phyloP scores from a whole-genome alignment of 2,329 filamentous ascomycete genomes.

The Trichoderma lentiforme region DNA sequence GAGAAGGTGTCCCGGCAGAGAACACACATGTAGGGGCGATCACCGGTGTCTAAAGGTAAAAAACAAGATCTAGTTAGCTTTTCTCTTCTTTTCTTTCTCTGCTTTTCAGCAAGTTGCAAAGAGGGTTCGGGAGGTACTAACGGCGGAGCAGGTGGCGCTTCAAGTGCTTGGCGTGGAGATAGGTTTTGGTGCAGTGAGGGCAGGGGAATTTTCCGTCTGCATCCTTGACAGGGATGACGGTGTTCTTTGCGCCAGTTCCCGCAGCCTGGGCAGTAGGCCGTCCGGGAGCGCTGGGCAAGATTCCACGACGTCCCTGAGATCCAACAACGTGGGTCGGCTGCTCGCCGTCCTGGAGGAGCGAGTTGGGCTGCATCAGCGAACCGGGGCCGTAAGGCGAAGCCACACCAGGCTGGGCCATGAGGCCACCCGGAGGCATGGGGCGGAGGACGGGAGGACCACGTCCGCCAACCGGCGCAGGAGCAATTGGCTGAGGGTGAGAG shows the following conservation, averaged over 20 bases:
- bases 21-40: constrained; percentile 97
- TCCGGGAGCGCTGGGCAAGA: constrained; percentile 85
- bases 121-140: constrained; percentile 55
- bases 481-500: constrained; percentile 72
- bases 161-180: constrained; percentile 93
- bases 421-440: constrained; percentile 67
- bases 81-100: not conserved
- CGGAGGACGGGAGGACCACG: constrained; percentile 59
- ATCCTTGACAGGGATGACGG: constrained; percentile 88
- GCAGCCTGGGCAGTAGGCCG: constrained; percentile 72
- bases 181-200: constrained; percentile 97
- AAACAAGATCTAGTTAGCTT: not conserved
- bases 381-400: constrained; percentile 59
- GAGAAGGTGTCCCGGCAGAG: constrained; percentile 98
- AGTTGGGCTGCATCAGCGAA: constrained; percentile 55
- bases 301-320: constrained; percentile 87
- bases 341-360: constrained; percentile 55
- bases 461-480: constrained; percentile 62
- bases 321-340: constrained; percentile 89
- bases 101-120: not conserved
- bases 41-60: constrained; percentile 73
- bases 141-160: constrained; percentile 94
- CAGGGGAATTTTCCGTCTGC: constrained; percentile 98
- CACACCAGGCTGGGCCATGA: constrained; percentile 57
- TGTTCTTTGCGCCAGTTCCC: constrained; percentile 70